A percentile compares a stretch with the other conserved stretches of the same genome.
phyloP scores from a whole-genome alignment of 2,329 filamentous ascomycete genomes.

The Apiospora hydei region DNA sequence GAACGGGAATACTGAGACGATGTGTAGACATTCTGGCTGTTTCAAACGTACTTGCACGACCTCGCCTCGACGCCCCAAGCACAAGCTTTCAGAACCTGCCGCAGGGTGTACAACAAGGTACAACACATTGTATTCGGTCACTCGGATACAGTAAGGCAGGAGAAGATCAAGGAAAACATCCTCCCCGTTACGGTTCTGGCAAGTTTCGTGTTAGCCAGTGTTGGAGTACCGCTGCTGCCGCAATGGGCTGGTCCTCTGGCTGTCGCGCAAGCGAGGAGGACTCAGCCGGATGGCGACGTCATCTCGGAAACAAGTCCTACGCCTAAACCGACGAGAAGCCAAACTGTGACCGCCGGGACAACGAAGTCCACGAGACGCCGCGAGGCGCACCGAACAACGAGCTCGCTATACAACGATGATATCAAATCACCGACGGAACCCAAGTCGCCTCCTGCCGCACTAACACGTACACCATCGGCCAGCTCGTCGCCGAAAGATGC shows the following conservation, averaged over 20 bases:
- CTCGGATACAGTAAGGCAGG: conserved; percentile 70
- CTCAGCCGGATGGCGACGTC: conserved; percentile 67
- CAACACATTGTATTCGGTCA: conserved; percentile 87
- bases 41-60: conserved; percentile 87
- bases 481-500: neutral
- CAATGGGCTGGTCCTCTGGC: conserved; percentile 81
- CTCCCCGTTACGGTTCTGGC: conserved; percentile 82
- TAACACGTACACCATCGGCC: conserved; percentile 19
- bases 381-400: conserved; percentile 48
- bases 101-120: conserved; percentile 86
- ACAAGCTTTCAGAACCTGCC: conserved; percentile 81
- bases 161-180: conserved; percentile 83
- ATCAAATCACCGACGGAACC: conserved; percentile 27
- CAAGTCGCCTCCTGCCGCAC: conserved; percentile 23
- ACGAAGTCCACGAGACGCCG: conserved; percentile 57
- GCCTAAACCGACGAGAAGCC: conserved; percentile 67
- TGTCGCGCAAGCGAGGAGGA: conserved; percentile 81
- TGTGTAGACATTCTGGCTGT: conserved; percentile 83
- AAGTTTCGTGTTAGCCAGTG: conserved; percentile 79
- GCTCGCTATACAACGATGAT: conserved; percentile 38
- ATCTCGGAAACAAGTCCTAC: conserved; percentile 62
- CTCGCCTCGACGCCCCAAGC: conserved; percentile 78
- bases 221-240: conserved; percentile 78
- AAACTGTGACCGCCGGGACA: conserved; percentile 66
- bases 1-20: conserved; percentile 18